A percentile compares a stretch with the other conserved stretches of the same genome.
Conservation (phyloP, 345 rosid genomes). For the Populus euphratica region DNA sequence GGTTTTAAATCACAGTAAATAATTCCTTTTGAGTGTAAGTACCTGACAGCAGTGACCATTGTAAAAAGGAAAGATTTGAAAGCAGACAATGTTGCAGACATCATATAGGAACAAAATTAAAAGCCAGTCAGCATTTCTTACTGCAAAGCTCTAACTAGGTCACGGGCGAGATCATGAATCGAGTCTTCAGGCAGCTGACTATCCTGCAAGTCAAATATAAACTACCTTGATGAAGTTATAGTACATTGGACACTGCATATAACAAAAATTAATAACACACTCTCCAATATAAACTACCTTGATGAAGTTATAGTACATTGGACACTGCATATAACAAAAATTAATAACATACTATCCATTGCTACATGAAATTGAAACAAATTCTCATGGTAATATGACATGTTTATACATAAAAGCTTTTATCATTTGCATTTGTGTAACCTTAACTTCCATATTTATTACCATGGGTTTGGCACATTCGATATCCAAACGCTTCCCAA, state of each 20-base stretch:
- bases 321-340: background rate
- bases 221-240: slow-evolving; percentile 1
- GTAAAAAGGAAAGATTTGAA: slow-evolving; percentile 10
- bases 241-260: background rate
- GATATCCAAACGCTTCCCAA: background rate
- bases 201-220: slow-evolving; percentile 54
- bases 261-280: background rate
- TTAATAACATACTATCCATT: background rate
- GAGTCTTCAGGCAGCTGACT: slow-evolving; percentile 88
- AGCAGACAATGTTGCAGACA: background rate
- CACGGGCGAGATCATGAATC: slow-evolving; percentile 67
- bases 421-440: background rate
- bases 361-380: background rate
- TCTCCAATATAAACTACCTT: background rate
- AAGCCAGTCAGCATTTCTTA: slow-evolving; percentile 37
- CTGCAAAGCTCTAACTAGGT: slow-evolving; percentile 80
- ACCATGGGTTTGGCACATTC: background rate
- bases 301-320: background rate
- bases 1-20: slow-evolving; percentile 95
- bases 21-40: slow-evolving; percentile 82
- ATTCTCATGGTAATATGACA: background rate
- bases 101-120: slow-evolving; percentile 7
- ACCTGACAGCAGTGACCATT: slow-evolving; percentile 40
- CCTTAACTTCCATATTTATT: background rate
- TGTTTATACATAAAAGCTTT: background rate